A percentile compares a stretch with the other conserved stretches of the same genome.
phyloP scores from a whole-genome alignment of 2,329 filamentous ascomycete genomes.

The Didymella lethalis region DNA sequence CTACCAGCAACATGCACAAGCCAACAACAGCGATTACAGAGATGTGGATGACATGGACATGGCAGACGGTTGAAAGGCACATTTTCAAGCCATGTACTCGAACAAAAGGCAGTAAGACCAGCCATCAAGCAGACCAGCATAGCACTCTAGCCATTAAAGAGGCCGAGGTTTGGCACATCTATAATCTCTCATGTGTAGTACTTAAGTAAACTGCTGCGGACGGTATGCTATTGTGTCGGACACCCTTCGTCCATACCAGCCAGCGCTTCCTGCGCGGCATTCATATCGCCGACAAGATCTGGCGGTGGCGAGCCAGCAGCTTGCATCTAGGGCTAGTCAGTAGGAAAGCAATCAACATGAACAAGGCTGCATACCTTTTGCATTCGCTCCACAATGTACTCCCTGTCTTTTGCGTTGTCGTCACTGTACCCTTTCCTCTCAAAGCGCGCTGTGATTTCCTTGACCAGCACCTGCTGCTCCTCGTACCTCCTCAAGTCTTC shows the following conservation, averaged over 20 bases:
- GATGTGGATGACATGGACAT: conserved; percentile 47
- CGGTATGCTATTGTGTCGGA: conserved; percentile 63
- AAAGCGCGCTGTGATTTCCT: conserved; percentile 88
- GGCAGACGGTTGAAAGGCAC: conserved; percentile 30
- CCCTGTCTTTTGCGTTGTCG: conserved; percentile 78
- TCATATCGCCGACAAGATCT: conserved; percentile 90
- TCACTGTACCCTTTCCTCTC: conserved; percentile 84
- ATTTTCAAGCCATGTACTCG: not conserved
- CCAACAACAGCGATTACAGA: conserved; percentile 9
- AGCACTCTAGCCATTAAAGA: not conserved
- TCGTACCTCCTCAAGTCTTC: conserved; percentile 83
- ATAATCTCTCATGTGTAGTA: not conserved
- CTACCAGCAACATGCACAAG: conserved; percentile 36
- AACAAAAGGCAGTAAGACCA: not conserved
- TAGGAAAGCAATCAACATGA: not conserved
- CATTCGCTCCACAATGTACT: conserved; percentile 97
- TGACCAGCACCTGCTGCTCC: conserved; percentile 79
- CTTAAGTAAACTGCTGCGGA: conserved; percentile 7
- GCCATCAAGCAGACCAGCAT: not conserved
- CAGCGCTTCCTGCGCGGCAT: conserved; percentile 75
- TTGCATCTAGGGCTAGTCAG: conserved; percentile 78
- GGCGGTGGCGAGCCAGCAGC: conserved; percentile 86
- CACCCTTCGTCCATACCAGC: conserved; percentile 66
- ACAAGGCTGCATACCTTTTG: conserved; percentile 72
- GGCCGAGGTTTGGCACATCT: not conserved